phyloP scores from a whole-genome alignment of 805 yeast species.

The Candida maris region DNA sequence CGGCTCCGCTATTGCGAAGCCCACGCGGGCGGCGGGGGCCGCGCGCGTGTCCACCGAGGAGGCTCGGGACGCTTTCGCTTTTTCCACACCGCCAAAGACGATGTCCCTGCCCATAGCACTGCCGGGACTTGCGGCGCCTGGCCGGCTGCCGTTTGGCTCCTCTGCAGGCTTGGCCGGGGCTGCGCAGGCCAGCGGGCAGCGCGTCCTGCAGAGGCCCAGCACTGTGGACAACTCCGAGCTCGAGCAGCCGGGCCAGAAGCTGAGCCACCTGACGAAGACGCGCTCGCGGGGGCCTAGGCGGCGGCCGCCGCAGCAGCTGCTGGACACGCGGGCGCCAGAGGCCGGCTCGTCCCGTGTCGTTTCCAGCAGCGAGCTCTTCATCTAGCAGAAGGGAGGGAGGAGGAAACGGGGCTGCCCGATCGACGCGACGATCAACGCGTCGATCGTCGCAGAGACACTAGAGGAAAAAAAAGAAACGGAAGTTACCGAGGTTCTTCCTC shows the following conservation, averaged over 20 bases:
- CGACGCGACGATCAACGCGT: conserved; percentile 7
- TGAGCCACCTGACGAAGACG: conserved; percentile 1
- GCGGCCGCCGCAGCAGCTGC: background rate
- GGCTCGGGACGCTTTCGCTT: background rate
- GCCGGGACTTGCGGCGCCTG: conserved; percentile 22
- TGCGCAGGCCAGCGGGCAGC: conserved; percentile 1
- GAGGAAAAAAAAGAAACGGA: too few relatives aligned
- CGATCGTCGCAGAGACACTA: background rate
- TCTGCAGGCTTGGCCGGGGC: conserved; percentile 1
- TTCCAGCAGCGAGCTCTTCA: conserved; percentile 24
- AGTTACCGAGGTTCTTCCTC: too few relatives aligned
- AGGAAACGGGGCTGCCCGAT: background rate
- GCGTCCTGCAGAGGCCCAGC: conserved; percentile 10
- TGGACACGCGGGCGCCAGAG: background rate
- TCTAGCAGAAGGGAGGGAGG: conserved; percentile 12
- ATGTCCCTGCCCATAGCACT: conserved; percentile 14
- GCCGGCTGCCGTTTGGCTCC: conserved; percentile 1
- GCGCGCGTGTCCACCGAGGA: background rate
- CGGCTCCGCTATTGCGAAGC: background rate
- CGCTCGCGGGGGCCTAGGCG: conserved; percentile 1
- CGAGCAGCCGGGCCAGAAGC: background rate
- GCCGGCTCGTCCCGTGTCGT: conserved; percentile 23
- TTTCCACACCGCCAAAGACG: conserved; percentile 8
- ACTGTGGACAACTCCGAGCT: conserved; percentile 7
- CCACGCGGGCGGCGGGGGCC: background rate